Base-by-base conservation (phyloP, 768 basidiomycete genomes). In the Asterophora lycoperdoides region DNA sequence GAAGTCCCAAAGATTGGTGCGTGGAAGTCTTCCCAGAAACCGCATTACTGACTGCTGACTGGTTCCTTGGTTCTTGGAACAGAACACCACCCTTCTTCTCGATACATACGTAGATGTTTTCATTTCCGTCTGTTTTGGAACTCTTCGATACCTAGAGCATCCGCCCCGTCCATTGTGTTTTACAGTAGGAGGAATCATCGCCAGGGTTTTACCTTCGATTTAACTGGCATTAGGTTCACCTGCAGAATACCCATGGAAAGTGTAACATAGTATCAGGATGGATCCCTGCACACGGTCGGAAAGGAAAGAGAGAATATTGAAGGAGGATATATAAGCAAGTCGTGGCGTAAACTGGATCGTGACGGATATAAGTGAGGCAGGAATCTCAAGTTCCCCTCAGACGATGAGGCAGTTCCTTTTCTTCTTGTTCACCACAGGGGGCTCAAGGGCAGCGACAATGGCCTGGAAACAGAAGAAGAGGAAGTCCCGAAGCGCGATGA, bases 391-490 rank as follows among this genome's bases (percentile, higher is more conserved):
- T 49, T 48, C 49, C 49, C 47, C 57, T 84, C 78, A 98, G 66
- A 92, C 79, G 66, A 97, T 79, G 67, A 90, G 77, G 80, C 94
- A 97, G 68, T 79, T 84, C 60, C 61, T 71, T 72, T 66, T 81
- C 76, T 78, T 83, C 75, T 78, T 77, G 75, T 83, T 96, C 65
- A 90, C 78, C 56, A 95, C 86, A 58, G 96, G 96, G 43, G 96
- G 96, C 67, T 99, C 95, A 55, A 98, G 83, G 9, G 95, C 96
- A 60, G 95, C 95, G 52, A 98, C 96, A 62, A 99, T 98, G 46
- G 96, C 96, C 93, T 93, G 65, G 30, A 29, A n/a, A 6, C 23
- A 23, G 23, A 23, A 6, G 6, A 23, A 23, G 23, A 23, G 23
- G 34, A 41, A 38, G 15, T 13, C 43, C 18, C 37, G 45, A 52